These are phyloP conservation scores for Silene coronaria DNA, from an alignment of 179 eudicot genomes.

Conservation along the genomic window DNA sequence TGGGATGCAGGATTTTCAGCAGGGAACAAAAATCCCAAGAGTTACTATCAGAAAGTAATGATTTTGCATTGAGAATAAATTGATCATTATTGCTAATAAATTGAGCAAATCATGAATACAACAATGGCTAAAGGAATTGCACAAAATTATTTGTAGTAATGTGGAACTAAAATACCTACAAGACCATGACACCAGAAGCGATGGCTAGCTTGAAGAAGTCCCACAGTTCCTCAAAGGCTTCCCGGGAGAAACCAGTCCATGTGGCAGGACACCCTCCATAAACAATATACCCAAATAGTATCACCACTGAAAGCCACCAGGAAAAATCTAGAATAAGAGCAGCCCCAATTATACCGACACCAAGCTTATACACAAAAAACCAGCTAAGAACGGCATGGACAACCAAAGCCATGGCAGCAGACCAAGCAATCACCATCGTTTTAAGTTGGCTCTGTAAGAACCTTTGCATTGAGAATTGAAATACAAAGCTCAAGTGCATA, in stretches of 20 bases:
- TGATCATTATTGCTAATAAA: too few relatives aligned
- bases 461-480: slow-evolving; percentile 32
- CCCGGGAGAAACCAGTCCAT: slow-evolving; percentile 35
- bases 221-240: slow-evolving; percentile 33
- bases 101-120: neutral
- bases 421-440: slow-evolving; percentile 32
- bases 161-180: slow-evolving; percentile 26
- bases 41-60: too few relatives aligned
- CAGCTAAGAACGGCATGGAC: slow-evolving; percentile 31
- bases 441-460: slow-evolving; percentile 36
- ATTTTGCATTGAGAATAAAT: too few relatives aligned
- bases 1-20: neutral
- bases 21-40: too few relatives aligned
- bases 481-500: slow-evolving; percentile 33
- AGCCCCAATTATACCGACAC: slow-evolving; percentile 31
- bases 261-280: slow-evolving; percentile 35
- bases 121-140: neutral
- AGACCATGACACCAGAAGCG: slow-evolving; percentile 38
- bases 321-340: slow-evolving; percentile 30
- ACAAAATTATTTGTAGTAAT: neutral
- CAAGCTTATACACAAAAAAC: slow-evolving; percentile 30
- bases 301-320: slow-evolving; percentile 30
- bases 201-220: slow-evolving; percentile 33
- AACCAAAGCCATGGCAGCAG: slow-evolving; percentile 22
- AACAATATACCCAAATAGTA: slow-evolving; percentile 29